Evolutionary conservation across 2,329 filamentous ascomycete species (phyloP), one percentile per base, ranked within the genome.

Genomic region (Colletotrichum truncatum): DNA sequence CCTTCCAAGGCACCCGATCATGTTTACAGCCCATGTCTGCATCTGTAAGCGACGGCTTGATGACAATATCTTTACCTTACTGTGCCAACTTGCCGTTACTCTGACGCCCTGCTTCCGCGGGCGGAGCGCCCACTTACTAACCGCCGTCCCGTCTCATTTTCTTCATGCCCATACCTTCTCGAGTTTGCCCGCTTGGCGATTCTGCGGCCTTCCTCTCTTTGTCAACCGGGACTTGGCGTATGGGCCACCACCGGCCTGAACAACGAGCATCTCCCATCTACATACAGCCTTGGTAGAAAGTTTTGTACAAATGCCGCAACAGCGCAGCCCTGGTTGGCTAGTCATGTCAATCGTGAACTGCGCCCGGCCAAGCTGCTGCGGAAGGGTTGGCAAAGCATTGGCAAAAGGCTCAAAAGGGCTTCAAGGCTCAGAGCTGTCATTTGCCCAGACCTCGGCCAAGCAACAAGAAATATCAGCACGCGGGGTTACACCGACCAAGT

Each of bases 361-460:
- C 58, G 63, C 58, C 63, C 43, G 49, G 58, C 58, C 63, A 56
- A 66, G 58, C 41, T 49, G 63, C 57, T 62, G 58, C 63, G 51
- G 56, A 62, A 10, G n/a, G 18, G 26, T 63, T 63, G 58, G 57
- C 58, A 63, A 56, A 55, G 18, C 21, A 25, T 66, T 66, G 63
- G 63, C 57, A 46, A 21, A 28, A n/a, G n/a, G 16, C 18, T n/a
- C 43, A 23, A 18, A 46, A 8, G 41, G 14, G 16, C 38, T 46
- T 30, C 12, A 28, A 14, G 21, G 38, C 36, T 36, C 43, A 56
- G 53, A 25, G 23, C 8, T 30, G 41, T 28, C 46, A 59, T n/a
- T 16, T 64, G 46, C 18, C 45, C 39, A 48, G 36, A 26, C 56
- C 46, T 30, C 48, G 18, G 36, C 55, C 46, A 60, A 48, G 61